phyloP scores from a whole-genome alignment of 768 basidiomycete genomes.

The Boletus barrowsii region DNA sequence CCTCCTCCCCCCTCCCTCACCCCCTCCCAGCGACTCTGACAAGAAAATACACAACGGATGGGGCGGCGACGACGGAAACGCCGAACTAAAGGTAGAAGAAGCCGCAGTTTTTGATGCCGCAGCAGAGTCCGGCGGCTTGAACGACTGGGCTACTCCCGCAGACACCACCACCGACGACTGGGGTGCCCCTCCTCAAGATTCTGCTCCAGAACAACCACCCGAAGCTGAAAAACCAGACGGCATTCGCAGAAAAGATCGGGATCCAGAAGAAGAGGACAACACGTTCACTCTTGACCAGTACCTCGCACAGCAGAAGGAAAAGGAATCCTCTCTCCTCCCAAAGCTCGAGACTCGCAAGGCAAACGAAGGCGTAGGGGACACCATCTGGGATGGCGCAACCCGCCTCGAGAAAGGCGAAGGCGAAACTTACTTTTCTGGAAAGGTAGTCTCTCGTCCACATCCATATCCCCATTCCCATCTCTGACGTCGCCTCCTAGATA shows the following conservation, averaged over 20 bases:
- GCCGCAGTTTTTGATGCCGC: slow-evolving; percentile 71
- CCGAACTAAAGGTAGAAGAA: slow-evolving; percentile 80
- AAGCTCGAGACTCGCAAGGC: slow-evolving; percentile 78
- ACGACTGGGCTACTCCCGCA: slow-evolving; percentile 38
- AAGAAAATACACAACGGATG: slow-evolving; percentile 94
- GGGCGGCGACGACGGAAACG: slow-evolving; percentile 87
- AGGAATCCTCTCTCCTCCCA: slow-evolving; percentile 53
- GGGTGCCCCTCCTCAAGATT: slow-evolving; percentile 33
- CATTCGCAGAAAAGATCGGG: slow-evolving; percentile 47
- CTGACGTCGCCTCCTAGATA: slow-evolving; percentile 39
- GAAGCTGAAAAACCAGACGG: slow-evolving; percentile 39
- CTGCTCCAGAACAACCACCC: slow-evolving; percentile 32
- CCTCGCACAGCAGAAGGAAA: slow-evolving; percentile 75
- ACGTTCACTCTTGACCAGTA: slow-evolving; percentile 94
- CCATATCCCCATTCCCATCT: neutral
- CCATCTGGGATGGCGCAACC: slow-evolving; percentile 69
- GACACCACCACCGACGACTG: slow-evolving; percentile 35
- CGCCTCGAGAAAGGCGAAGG: slow-evolving; percentile 63
- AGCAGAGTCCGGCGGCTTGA: slow-evolving; percentile 39
- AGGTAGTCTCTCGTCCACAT: slow-evolving; percentile 50
- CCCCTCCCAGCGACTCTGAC: slow-evolving; percentile 71
- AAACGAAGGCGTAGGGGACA: slow-evolving; percentile 73
- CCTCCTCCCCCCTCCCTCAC: slow-evolving; percentile 7
- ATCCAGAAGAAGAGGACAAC: slow-evolving; percentile 87
- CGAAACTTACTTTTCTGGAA: slow-evolving; percentile 82